phyloP scores from a whole-genome alignment of 2,329 filamentous ascomycete species.

The Aplosporella prunicola region DNA sequence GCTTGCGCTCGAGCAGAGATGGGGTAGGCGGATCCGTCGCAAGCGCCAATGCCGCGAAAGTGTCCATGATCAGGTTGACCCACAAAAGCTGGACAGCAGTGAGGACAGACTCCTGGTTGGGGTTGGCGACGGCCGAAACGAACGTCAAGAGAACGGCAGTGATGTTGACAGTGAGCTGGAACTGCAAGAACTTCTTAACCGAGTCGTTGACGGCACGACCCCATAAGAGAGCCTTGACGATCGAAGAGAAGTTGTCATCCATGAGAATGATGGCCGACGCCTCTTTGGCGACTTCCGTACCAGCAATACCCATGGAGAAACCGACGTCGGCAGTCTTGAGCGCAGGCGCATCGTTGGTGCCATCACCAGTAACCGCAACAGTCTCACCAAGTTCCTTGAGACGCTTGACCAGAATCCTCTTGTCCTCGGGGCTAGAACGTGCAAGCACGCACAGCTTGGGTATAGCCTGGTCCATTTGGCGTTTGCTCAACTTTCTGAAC shows the following conservation, averaged over 20 bases:
- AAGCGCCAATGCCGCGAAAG: slow-evolving; percentile 78
- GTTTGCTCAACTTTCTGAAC: slow-evolving; percentile 45
- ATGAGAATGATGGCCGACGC: slow-evolving; percentile 33
- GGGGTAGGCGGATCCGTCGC: slow-evolving; percentile 77
- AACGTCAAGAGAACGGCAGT: slow-evolving; percentile 73
- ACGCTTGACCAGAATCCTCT: slow-evolving; percentile 54
- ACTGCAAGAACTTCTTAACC: slow-evolving; percentile 63
- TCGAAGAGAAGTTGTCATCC: slow-evolving; percentile 34
- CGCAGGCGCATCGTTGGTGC: slow-evolving; percentile 33
- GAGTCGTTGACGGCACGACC: slow-evolving; percentile 33
- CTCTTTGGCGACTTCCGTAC: slow-evolving; percentile 32
- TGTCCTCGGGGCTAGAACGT: slow-evolving; percentile 60
- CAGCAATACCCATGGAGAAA: slow-evolving; percentile 31
- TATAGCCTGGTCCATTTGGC: slow-evolving; percentile 50
- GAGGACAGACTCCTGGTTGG: slow-evolving; percentile 61
- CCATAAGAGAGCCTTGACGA: slow-evolving; percentile 32
- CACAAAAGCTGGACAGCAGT: slow-evolving; percentile 81
- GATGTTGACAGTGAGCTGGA: slow-evolving; percentile 71
- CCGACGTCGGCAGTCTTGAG: slow-evolving; percentile 33
- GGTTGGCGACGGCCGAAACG: slow-evolving; percentile 73
- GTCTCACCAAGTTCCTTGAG: slow-evolving; percentile 52
- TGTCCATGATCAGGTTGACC: slow-evolving; percentile 91
- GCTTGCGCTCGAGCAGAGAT: slow-evolving; percentile 70
- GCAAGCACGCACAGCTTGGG: slow-evolving; percentile 59
- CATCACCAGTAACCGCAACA: slow-evolving; percentile 35